Conservation (phyloP, 2,329 filamentous ascomycete genomes). For the Exserohilum rostratum region DNA sequence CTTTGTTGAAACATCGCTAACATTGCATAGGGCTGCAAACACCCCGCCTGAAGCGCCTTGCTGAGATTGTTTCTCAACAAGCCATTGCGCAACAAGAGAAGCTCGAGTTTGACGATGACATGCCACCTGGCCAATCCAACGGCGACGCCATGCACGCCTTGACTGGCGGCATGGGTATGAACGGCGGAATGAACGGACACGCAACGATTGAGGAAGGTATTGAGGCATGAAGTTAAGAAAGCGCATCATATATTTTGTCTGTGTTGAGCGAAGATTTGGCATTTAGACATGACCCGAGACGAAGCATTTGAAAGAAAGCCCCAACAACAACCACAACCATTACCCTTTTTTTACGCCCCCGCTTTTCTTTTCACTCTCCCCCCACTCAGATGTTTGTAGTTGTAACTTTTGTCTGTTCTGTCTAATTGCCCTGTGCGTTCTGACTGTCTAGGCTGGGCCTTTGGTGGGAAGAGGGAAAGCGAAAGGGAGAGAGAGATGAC, state of each 20-base stretch:
- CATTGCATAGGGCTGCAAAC: conserved; percentile 81
- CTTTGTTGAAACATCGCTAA: conserved; percentile 29
- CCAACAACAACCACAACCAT: too few species aligned
- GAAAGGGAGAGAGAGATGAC: background rate
- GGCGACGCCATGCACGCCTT: conserved; percentile 29
- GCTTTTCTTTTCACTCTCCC: background rate
- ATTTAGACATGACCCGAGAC: conserved; percentile 16
- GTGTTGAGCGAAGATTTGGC: conserved; percentile 16
- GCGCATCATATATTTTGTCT: conserved; percentile 12
- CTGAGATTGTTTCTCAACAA: conserved; percentile 97
- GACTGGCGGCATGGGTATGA: conserved; percentile 20
- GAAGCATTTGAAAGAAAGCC: conserved; percentile 4
- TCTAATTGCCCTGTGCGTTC: too few species aligned
- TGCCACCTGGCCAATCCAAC: conserved; percentile 23
- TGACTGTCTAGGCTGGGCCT: conserved; percentile 10
- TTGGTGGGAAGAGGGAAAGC: conserved; percentile 1
- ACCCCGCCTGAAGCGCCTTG: conserved; percentile 88
- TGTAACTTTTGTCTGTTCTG: conserved; percentile 1
- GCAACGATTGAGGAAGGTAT: conserved; percentile 27
- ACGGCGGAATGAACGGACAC: conserved; percentile 23
- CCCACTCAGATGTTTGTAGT: conserved; percentile 8
- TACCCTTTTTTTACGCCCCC: too few species aligned
- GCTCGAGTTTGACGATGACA: conserved; percentile 60
- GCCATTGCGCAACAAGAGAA: conserved; percentile 95
- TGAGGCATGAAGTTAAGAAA: conserved; percentile 18